phyloP scores from a whole-genome alignment of 768 basidiomycete genomes.

The Sporobolomyces pararoseus region DNA sequence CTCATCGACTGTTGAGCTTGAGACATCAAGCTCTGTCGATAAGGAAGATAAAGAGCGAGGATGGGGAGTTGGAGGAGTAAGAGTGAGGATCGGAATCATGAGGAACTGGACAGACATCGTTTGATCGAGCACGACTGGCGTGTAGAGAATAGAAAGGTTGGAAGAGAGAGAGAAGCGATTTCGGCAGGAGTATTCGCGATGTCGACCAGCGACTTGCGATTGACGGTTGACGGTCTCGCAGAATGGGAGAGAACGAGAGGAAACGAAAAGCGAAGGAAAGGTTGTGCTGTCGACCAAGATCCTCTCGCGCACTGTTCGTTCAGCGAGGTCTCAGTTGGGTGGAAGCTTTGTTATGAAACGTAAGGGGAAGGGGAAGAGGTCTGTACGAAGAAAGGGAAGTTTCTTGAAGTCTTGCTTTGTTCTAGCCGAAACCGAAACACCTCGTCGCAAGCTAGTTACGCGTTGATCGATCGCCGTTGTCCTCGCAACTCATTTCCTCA shows the following conservation, averaged over 20 bases:
- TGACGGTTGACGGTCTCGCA: background rate
- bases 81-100: conserved; percentile 10
- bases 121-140: background rate
- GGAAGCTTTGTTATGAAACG: conserved; percentile 11
- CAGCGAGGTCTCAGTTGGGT: no score
- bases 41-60: background rate
- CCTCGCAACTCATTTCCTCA: no score
- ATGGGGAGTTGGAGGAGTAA: conserved; percentile 7
- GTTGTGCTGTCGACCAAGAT: no score
- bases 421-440: no score
- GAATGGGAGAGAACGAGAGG: background rate
- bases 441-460: no score
- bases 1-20: no score
- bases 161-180: background rate
- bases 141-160: background rate
- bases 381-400: conserved; percentile 14
- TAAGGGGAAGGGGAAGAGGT: conserved; percentile 1
- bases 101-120: conserved; percentile 2
- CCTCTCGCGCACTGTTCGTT: no score
- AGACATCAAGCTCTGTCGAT: no score
- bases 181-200: background rate
- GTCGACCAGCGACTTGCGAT: conserved; percentile 2
- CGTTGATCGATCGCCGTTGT: no score
- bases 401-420: background rate
- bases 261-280: background rate